Base-by-base conservation (phyloP, 1,139 yeast species). In the Kodamaea suecica region DNA sequence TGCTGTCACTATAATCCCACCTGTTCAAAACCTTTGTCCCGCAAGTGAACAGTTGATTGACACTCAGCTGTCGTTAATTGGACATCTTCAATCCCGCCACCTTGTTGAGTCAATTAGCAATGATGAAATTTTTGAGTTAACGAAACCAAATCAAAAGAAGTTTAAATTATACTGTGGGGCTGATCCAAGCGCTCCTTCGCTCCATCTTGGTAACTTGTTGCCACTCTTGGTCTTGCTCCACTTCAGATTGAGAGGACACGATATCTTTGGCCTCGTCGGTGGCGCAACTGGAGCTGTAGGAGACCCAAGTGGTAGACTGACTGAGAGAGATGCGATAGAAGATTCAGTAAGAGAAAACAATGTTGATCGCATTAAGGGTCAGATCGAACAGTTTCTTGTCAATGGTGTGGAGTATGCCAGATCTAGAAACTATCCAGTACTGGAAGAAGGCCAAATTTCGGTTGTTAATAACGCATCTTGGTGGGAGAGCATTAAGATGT, bases 201-300 rank as follows among this genome's bases (percentile, higher is more conserved):
- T 92, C 20, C 99, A 92, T 61, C 62, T 92, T 42, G 99, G 98
- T 2, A 92, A 92, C 50, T 62, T 94, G 38, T 66, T 92, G 28
- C 98, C 98, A 1, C 62, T 92, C 44, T 77, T 94, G 80, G 79
- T 87, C 3, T 61, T 90, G 30, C 66, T 92, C 31, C 97, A 94
- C 55, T 90, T 88, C 56, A 78, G 78, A 44, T 62, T 90, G 25
- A 65, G 94, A 23, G 98, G 98, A 1, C 95, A 90, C 54, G 76
- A 77, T 45, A 78, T 87, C 8, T 78, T 80, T 8, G 88, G 94
- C 0, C 58, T 94, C 10, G 86, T 92, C 5, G 98, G 98, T 7
- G 98, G 97, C n/a, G 98, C 97, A 7, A 92, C 99, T 0, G 97
- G 97, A 3, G 76, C 78, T 11, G 95, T 92, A 2, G 99, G 99